A percentile compares a stretch with the other conserved stretches of the same genome.
These are phyloP conservation scores for Cyclospora cayetanensis DNA, from an alignment of 169 alveolate genomes.

Conservation along the genomic window DNA sequence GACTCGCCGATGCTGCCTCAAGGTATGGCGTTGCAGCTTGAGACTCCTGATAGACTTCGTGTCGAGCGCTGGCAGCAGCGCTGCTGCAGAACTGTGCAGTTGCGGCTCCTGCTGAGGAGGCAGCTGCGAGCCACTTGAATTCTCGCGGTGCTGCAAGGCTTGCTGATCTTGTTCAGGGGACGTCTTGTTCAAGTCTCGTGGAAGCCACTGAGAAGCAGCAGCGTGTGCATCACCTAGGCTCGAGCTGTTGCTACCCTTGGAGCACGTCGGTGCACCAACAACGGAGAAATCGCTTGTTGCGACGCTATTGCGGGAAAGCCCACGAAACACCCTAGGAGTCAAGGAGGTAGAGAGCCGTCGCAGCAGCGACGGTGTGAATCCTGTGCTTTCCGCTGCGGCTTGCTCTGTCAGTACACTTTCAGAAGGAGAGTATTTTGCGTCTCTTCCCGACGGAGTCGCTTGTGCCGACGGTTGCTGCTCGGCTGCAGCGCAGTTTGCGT, in stretches of 20 bases:
- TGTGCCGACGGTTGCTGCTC: background rate
- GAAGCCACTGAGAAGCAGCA: background rate
- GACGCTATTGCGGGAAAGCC: constrained; percentile 27
- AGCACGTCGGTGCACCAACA: background rate
- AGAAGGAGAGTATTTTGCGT: no score
- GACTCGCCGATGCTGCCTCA: constrained; percentile 57
- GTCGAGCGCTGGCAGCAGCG: constrained; percentile 63
- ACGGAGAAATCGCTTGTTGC: background rate
- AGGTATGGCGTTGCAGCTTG: constrained; percentile 63
- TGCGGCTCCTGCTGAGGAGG: constrained; percentile 25
- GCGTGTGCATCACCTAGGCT: background rate
- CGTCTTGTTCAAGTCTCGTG: no score
- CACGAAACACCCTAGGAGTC: constrained; percentile 27
- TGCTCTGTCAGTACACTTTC: no score
- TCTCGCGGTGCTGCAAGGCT: background rate
- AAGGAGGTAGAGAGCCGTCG: constrained; percentile 55
- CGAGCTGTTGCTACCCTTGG: background rate
- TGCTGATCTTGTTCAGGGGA: no score
- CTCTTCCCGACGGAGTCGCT: no score
- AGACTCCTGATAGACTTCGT: constrained; percentile 51
- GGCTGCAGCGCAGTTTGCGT: background rate
- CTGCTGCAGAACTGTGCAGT: constrained; percentile 27
- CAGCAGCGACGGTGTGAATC: constrained; percentile 8
- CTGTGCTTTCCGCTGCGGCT: background rate
- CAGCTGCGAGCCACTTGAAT: background rate